Base-by-base conservation (phyloP, 768 basidiomycete species). In the Chiua virens region DNA sequence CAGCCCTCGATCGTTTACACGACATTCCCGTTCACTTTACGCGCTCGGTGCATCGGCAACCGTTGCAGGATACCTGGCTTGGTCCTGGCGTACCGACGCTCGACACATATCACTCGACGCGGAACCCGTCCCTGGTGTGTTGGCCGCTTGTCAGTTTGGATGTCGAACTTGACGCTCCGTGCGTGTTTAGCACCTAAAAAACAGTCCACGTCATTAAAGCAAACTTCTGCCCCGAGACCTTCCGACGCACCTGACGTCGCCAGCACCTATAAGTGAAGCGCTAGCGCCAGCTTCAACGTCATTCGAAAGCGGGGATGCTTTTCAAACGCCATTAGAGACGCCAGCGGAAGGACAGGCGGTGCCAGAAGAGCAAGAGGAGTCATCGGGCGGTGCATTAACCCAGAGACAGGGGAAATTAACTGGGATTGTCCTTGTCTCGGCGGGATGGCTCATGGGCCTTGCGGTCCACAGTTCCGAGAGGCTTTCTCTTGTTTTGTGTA, bases 341-440 rank as follows among this genome's bases (percentile, higher is more conserved):
- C 39, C 53, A 25, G 30, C 23, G 22, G 65, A 67, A 11, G 64
- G 55, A 13, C 64, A 66, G 9, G 17, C 15, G 62, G 35, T 5
- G 65, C 56, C 13, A 5, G 34, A 34, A 34, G 34, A 34, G 15
- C 65, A 65, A 21, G 69, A 42, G 48, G 66, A 60, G 52, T 49
- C 67, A 42, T 58, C 68, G 1, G 67, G 67, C 23, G 80, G 80
- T 35, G 96, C 97, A 5, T 98, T 82, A 89, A 99, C 72, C 95
- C 95, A 18, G 93, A 83, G 55, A 99, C 97, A 2, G 97, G 97
- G 39, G 94, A 98, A 79, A 98, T 99, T 63, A 99, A 99, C 74
- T 99, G 97, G 97, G 97, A 98, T 66, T 99, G 97, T 69, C 93
- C 97, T 2, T 98, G 97, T 69, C 83, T 99, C 8, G 97, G 97